Evolutionary conservation across 1,284 basidiomycete genomes (phyloP).

Genomic region (Heterobasidion parviporum): DNA sequence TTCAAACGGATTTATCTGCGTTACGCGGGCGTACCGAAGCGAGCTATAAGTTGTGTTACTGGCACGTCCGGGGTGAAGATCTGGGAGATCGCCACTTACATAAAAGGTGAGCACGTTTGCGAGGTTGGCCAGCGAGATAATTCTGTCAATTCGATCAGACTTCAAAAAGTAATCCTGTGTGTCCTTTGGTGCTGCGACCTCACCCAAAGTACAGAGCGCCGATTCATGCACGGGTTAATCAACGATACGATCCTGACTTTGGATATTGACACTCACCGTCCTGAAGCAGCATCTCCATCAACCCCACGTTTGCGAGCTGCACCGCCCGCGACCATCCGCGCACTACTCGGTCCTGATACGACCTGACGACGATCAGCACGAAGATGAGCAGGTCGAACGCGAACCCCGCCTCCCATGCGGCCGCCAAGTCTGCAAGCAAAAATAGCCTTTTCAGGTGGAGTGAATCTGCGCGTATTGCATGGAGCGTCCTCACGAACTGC

Average conservation of each 20-base stretch:
- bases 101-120: too few relatives aligned
- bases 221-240: background rate
- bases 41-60: too few relatives aligned
- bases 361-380: background rate
- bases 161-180: too few relatives aligned
- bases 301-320: background rate
- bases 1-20: too few relatives aligned
- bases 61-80: too few relatives aligned
- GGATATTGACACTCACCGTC: background rate
- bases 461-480: background rate
- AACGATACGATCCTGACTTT: background rate
- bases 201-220: background rate
- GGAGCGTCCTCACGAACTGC: background rate
- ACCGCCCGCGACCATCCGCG: background rate
- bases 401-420: background rate
- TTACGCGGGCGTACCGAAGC: too few relatives aligned
- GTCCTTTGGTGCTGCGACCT: too few relatives aligned
- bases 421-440: background rate
- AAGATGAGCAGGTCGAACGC: background rate
- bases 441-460: background rate
- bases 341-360: background rate
- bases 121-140: too few relatives aligned
- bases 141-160: too few relatives aligned
- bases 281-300: background rate
- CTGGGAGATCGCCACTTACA: too few relatives aligned